Conservation (phyloP, 306 rosid genomes). For the Lagenaria siceraria region DNA sequence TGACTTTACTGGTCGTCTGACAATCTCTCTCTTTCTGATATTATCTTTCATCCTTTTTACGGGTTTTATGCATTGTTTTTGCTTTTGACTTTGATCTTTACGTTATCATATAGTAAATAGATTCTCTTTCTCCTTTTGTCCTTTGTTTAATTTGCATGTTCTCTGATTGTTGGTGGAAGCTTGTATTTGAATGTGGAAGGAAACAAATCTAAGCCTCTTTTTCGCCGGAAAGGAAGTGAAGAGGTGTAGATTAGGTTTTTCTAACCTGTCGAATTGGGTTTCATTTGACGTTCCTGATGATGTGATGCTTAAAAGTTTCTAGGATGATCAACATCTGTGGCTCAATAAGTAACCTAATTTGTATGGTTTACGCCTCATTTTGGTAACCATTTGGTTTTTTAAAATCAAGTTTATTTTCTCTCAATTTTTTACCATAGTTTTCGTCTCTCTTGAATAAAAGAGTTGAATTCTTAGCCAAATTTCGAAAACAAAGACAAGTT, state of each 20-base stretch:
- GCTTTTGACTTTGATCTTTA: neutral
- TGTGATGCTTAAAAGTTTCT: neutral
- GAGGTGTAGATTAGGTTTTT: neutral
- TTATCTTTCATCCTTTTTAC: neutral
- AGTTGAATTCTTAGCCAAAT: no score
- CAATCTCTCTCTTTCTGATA: neutral
- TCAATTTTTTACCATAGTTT: no score
- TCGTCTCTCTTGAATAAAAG: no score
- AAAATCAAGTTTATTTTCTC: no score
- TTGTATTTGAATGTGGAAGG: neutral
- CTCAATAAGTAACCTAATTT: neutral
- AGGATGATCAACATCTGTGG: neutral
- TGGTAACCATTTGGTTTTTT: no score
- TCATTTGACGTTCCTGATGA: neutral
- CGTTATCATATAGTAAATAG: neutral
- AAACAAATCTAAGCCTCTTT: neutral
- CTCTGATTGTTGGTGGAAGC: neutral
- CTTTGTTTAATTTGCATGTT: neutral
- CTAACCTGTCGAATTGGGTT: neutral
- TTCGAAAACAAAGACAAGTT: no score
- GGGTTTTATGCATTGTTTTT: neutral
- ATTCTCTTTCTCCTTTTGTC: neutral
- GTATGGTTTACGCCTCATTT: no score
- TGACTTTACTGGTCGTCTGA: neutral
- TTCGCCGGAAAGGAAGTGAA: neutral